Conservation (phyloP, 1,139 yeast species). For the Petasospora rhodanensis region DNA sequence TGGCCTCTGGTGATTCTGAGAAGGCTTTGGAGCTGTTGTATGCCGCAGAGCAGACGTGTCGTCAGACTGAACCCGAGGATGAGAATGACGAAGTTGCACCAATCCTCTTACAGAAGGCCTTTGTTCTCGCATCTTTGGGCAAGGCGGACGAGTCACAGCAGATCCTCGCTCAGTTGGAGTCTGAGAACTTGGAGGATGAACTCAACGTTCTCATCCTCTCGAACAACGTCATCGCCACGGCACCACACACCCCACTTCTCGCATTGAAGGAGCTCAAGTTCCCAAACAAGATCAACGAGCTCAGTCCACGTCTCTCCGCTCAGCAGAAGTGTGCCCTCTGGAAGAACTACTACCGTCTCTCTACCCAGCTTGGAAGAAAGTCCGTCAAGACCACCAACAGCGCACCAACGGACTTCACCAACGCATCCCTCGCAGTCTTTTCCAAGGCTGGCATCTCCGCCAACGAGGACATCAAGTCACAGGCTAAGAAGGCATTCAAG, state of each 20-base stretch:
- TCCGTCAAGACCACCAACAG: constrained; percentile 3
- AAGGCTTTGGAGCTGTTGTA: constrained; percentile 36
- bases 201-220: constrained; percentile 27
- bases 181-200: constrained; percentile 23
- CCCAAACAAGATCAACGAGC: constrained; percentile 19
- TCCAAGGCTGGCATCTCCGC: constrained; percentile 16
- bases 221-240: constrained; percentile 28
- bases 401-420: constrained; percentile 16
- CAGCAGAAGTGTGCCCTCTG: constrained; percentile 16
- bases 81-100: constrained; percentile 51
- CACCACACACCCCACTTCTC: constrained; percentile 7
- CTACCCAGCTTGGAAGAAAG: constrained; percentile 17
- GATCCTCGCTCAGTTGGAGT: constrained; percentile 33
- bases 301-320: constrained; percentile 20
- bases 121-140: constrained; percentile 49
- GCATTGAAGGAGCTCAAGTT: constrained; percentile 31
- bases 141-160: constrained; percentile 38
- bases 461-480: constrained; percentile 14
- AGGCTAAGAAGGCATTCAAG: constrained; percentile 30
- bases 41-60: constrained; percentile 38
- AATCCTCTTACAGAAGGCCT: constrained; percentile 66
- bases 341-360: constrained; percentile 21
- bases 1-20: constrained; percentile 33
- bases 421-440: constrained; percentile 10
- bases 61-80: constrained; percentile 30